phyloP scores from a whole-genome alignment of 1,284 basidiomycete species.

The Ustilago hordei region DNA sequence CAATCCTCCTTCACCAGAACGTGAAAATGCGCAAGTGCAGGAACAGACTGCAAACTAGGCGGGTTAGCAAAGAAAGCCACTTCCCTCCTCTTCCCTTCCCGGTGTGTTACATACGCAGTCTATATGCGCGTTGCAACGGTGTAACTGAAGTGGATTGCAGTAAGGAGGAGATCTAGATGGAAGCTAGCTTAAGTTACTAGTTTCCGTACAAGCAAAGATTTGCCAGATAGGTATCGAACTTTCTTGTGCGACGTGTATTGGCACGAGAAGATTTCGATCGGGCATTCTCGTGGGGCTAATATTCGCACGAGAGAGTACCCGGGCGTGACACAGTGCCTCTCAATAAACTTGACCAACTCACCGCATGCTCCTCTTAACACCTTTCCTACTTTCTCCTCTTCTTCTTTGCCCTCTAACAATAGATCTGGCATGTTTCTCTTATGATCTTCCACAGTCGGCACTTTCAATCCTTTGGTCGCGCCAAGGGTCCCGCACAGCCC shows the following conservation, averaged over 20 bases:
- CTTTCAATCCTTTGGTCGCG: background rate
- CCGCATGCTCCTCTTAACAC: background rate
- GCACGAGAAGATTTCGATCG: no score
- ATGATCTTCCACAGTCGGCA: constrained; percentile 15
- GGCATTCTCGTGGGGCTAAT: no score
- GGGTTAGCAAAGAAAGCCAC: constrained; percentile 43
- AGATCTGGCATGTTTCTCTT: constrained; percentile 11
- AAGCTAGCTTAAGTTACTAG: no score
- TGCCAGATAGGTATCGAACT: no score
- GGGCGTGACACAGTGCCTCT: no score
- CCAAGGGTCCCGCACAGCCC: constrained; percentile 32
- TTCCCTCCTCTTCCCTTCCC: constrained; percentile 11
- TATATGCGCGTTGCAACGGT: no score
- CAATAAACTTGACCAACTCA: constrained; percentile 18
- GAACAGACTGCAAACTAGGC: constrained; percentile 37
- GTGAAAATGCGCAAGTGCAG: constrained; percentile 34
- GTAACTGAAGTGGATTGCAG: no score
- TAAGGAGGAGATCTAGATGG: no score
- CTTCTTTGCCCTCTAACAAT: background rate
- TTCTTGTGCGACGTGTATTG: no score
- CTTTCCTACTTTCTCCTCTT: background rate
- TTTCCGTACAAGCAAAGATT: no score
- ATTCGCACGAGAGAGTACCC: no score
- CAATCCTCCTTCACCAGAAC: constrained; percentile 20
- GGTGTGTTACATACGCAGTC: background rate